phyloP scores from a whole-genome alignment of 495 filamentous ascomycete species.

The Penicillium robsamsonii region DNA sequence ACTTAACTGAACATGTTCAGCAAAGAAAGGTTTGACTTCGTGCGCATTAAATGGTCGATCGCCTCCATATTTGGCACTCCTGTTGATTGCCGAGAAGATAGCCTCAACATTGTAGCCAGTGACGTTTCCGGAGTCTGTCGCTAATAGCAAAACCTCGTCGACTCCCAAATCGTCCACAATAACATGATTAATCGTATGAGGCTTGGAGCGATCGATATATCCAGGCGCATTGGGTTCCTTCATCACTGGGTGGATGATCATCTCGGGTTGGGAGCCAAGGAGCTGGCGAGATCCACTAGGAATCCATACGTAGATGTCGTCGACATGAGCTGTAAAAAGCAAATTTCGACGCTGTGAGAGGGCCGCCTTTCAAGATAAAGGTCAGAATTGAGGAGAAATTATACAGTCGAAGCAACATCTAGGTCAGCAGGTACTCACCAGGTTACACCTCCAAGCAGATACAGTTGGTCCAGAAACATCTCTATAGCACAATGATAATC shows the following conservation, averaged over 20 bases:
- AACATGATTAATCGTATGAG: conserved; percentile 77
- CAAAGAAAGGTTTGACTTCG: conserved; percentile 59
- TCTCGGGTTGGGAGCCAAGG: conserved; percentile 57
- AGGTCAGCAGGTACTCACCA: conserved; percentile 38
- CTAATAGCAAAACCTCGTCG: conserved; percentile 73
- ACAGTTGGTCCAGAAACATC: conserved; percentile 31
- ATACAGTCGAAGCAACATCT: not conserved
- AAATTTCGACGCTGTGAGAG: conserved; percentile 61
- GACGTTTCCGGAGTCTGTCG: conserved; percentile 87
- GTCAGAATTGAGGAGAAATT: not conserved
- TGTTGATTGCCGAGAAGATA: conserved; percentile 48
- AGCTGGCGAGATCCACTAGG: conserved; percentile 65
- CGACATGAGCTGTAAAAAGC: conserved; percentile 72
- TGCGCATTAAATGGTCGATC: conserved; percentile 28
- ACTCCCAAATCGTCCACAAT: conserved; percentile 75
- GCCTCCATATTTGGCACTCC: conserved; percentile 25
- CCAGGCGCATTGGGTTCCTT: conserved; percentile 49
- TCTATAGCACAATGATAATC: conserved; percentile 26
- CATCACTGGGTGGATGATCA: conserved; percentile 63
- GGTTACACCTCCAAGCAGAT: conserved; percentile 50
- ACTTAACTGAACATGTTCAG: conserved; percentile 68
- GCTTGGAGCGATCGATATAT: conserved; percentile 52
- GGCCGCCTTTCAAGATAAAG: conserved; percentile 39
- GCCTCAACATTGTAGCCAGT: conserved; percentile 70
- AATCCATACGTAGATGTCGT: conserved; percentile 70